phyloP scores from a whole-genome alignment of 2,329 filamentous ascomycete genomes.

The Talaromyces islandicus region DNA sequence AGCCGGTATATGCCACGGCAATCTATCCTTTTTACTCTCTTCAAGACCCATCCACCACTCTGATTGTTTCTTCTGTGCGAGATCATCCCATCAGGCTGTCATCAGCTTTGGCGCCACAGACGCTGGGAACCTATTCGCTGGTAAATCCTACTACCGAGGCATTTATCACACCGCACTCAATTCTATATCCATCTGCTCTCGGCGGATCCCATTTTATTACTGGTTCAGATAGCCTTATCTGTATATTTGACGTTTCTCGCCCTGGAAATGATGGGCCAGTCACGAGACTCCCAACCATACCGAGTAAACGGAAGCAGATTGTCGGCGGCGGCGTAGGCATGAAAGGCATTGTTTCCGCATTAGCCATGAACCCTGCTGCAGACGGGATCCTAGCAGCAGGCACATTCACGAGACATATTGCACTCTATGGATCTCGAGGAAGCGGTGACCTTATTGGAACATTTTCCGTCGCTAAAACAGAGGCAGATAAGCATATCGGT shows the following conservation, averaged over 20 bases:
- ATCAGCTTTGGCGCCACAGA: constrained; percentile 47
- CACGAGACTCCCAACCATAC: constrained; percentile 41
- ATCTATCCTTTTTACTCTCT: constrained; percentile 52
- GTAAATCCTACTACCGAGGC: constrained; percentile 52
- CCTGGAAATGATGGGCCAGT: constrained; percentile 42
- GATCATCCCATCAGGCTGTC: constrained; percentile 53
- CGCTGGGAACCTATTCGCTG: constrained; percentile 50
- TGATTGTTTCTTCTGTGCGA: constrained; percentile 47
- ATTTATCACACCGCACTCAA: constrained; percentile 49
- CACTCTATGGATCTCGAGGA: constrained; percentile 48
- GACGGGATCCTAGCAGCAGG: constrained; percentile 52
- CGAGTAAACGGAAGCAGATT: constrained; percentile 41
- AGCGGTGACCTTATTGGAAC: constrained; percentile 45
- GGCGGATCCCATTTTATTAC: constrained; percentile 51
- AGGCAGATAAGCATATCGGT: constrained; percentile 31
- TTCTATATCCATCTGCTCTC: constrained; percentile 44
- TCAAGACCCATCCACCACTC: constrained; percentile 42
- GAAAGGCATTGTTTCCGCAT: constrained; percentile 50
- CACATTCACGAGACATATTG: constrained; percentile 51
- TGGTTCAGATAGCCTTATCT: constrained; percentile 49
- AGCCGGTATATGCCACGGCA: constrained; percentile 50
- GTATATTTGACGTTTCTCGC: constrained; percentile 50
- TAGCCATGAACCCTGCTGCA: constrained; percentile 39
- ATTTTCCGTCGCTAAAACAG: constrained; percentile 42
- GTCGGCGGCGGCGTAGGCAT: constrained; percentile 45